These are phyloP conservation scores for Pterocarpus santalinus DNA, from an alignment of 306 rosid genomes.

Conservation along the genomic window DNA sequence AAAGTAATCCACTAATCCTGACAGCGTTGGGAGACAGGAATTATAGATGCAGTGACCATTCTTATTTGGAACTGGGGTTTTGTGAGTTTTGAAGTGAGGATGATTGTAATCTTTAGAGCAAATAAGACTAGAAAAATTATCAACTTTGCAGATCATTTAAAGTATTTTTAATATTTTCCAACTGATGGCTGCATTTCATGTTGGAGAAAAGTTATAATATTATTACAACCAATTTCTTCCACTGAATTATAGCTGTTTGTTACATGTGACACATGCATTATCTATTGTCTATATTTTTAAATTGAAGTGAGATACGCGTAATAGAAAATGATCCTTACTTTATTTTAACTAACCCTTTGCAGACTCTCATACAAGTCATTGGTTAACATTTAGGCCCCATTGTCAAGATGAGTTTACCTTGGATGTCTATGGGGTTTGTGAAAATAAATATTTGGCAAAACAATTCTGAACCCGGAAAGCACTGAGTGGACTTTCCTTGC, in stretches of 20 bases:
- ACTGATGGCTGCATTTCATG: slow-evolving; percentile 22
- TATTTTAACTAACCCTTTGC: background rate
- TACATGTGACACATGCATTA: no score
- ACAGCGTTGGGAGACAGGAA: background rate
- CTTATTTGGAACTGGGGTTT: slow-evolving; percentile 25
- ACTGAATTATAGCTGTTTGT: background rate
- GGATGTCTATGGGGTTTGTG: background rate
- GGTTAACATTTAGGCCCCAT: background rate
- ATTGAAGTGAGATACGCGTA: no score
- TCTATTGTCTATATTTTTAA: no score
- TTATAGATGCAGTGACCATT: slow-evolving; percentile 2
- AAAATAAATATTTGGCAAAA: background rate
- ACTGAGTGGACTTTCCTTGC: no score
- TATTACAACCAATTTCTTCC: background rate
- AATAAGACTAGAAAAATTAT: slow-evolving; percentile 19
- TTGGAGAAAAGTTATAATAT: background rate
- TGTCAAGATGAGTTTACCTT: no score
- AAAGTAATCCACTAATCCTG: slow-evolving; percentile 14
- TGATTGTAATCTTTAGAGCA: slow-evolving; percentile 18
- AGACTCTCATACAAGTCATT: background rate
- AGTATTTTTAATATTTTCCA: background rate
- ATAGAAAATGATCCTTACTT: background rate
- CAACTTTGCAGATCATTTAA: background rate
- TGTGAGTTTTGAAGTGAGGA: background rate
- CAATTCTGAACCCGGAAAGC: no score